A percentile compares a stretch with the other conserved stretches of the same genome.
phyloP scores from a whole-genome alignment of 768 basidiomycete species.

The Pleurotus cornucopiae region DNA sequence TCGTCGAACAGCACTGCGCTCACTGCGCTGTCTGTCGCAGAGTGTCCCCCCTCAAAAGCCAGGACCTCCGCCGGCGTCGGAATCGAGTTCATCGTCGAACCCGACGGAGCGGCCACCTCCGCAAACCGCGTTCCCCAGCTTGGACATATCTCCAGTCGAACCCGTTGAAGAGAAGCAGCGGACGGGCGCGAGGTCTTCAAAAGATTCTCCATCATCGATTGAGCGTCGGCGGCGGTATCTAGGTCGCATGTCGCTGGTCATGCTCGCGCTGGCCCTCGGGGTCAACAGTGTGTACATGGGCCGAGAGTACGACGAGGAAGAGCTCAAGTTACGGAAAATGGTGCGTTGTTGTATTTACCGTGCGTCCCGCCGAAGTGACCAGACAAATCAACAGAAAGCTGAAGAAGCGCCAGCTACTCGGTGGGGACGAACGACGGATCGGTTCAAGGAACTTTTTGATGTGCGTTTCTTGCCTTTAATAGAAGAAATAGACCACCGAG shows the following conservation, averaged over 20 bases:
- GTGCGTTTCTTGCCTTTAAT: constrained; percentile 34
- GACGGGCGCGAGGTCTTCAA: constrained; percentile 77
- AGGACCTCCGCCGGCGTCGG: constrained; percentile 8
- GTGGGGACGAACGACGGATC: constrained; percentile 59
- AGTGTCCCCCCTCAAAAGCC: constrained; percentile 16
- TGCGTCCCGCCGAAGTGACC: no score
- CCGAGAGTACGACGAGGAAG: constrained; percentile 72
- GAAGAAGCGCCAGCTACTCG: constrained; percentile 59
- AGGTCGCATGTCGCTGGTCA: constrained; percentile 48
- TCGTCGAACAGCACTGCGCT: constrained; percentile 25
- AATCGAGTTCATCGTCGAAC: constrained; percentile 7
- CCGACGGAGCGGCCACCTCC: constrained; percentile 16
- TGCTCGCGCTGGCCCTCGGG: constrained; percentile 53
- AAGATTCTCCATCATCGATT: constrained; percentile 72
- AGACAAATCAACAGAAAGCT: constrained; percentile 33
- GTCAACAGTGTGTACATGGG: constrained; percentile 65
- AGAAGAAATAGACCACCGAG: not conserved
- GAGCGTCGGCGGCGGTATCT: constrained; percentile 64
- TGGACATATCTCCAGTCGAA: constrained; percentile 64
- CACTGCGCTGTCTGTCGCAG: constrained; percentile 32
- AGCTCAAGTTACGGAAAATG: constrained; percentile 59
- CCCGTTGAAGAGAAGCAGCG: constrained; percentile 39
- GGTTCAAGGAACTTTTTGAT: constrained; percentile 64
- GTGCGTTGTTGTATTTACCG: constrained; percentile 32
- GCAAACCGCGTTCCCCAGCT: constrained; percentile 35